Evolutionary conservation across 345 rosid genomes (phyloP), one percentile per base, ranked within the genome.

Genomic region (Eucalyptus coolabah): DNA sequence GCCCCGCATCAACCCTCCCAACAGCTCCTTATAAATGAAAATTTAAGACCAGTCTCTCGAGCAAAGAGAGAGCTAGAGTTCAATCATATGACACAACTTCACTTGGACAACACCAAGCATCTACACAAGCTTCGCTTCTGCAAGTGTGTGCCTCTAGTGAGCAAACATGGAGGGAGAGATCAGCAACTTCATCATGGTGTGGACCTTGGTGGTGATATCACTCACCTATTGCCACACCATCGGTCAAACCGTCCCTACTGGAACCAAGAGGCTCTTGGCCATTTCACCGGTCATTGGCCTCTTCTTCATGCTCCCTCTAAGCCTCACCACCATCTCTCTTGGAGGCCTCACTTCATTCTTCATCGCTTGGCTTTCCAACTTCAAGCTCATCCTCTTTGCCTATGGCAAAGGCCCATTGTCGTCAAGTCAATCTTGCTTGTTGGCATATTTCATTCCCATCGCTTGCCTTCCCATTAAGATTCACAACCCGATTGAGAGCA

Each of bases 381-480:
- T 88, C 92, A 92, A 91, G 89, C 92, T 92, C 34, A 88, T 92
- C 65, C 92, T 91, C 56, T 89, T 92, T 88, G 90, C 94, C 88
- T 88, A 90, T 34, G 90, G 88, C 86, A 89, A 91, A 67, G 91
- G 92, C 53, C 94, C 93, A 40, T 83, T 89, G 42, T 59, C 65
- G 6, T 54, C 93, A n/a, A 34, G 90, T 69, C 88, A 91, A 56
- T 89, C 93, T 0, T 11, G 91, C 34, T 89, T 95, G 86, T 92
- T 95, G 12, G 91, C 93, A 16, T 83, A 88, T 51, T 96, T 96
- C 87, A 40, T 94, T 21, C 91, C 92, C 4, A n/a, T 94, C 12
- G 92, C 96, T 89, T 92, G 94, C 90, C 91, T 96, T 6, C 98
- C 96, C 47, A 93, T 96, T 91, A 94, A 96, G 88, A 88, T 94